Percentiles rank a stretch among this genome's conserved stretches.
Conservation (phyloP, 75 land plant species). For the Selaginella moellendorffii region DNA sequence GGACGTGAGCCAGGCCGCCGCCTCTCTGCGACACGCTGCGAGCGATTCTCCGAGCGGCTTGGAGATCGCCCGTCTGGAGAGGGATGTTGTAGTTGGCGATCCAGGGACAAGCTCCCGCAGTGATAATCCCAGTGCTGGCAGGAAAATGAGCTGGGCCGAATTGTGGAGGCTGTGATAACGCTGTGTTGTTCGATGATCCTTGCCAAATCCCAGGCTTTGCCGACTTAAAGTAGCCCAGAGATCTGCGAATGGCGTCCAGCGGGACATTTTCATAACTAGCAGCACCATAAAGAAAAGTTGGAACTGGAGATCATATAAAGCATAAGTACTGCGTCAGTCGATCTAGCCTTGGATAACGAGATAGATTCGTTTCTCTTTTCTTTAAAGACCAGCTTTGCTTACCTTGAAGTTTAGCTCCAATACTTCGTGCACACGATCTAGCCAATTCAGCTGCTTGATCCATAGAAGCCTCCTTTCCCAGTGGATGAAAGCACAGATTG, state of each 20-base stretch:
- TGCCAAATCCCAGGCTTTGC: slow-evolving; percentile 45
- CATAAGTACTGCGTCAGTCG: no score
- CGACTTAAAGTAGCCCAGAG: slow-evolving; percentile 70
- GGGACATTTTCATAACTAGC: slow-evolving; percentile 43
- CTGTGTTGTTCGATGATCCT: slow-evolving; percentile 28
- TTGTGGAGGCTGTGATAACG: slow-evolving; percentile 37
- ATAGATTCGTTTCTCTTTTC: no score
- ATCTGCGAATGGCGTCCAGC: slow-evolving; percentile 59
- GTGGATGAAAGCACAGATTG: slow-evolving; percentile 62
- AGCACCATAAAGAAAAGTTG: slow-evolving; percentile 75
- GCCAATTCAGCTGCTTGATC: slow-evolving; percentile 50
- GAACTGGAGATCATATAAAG: no score
- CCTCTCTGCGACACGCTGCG: slow-evolving; percentile 25
- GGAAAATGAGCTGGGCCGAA: slow-evolving; percentile 39
- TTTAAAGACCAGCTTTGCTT: no score
- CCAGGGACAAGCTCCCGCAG: slow-evolving; percentile 79
- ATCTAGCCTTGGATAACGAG: no score
- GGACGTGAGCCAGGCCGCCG: slow-evolving; percentile 75
- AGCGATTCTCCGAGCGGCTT: slow-evolving; percentile 49
- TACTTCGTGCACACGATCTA: slow-evolving; percentile 26
- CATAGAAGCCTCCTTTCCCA: slow-evolving; percentile 34
- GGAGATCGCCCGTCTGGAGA: slow-evolving; percentile 33
- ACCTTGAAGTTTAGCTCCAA: not conserved
- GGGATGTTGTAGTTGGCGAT: slow-evolving; percentile 91
- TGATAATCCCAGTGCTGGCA: slow-evolving; percentile 45